These are phyloP conservation scores for Debaryomyces maramus DNA, from an alignment of 805 yeast genomes.

Conservation along the genomic window DNA sequence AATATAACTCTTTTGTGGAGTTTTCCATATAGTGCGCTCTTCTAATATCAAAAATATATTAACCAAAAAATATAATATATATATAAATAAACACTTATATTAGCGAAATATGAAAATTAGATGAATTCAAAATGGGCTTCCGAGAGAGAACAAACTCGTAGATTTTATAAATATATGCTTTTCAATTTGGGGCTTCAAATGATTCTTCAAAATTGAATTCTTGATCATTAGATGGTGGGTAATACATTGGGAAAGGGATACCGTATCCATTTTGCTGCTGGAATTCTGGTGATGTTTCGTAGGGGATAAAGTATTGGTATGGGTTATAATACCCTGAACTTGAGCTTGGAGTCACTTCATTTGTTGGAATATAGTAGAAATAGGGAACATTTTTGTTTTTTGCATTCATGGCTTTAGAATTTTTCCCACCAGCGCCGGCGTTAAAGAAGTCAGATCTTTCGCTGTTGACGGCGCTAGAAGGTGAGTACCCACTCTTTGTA, in stretches of 20 bases:
- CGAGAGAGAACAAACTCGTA: too few species aligned
- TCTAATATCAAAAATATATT: not conserved
- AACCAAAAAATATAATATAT: not conserved
- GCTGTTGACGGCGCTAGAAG: conserved; percentile 12
- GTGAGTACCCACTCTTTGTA: conserved; percentile 12
- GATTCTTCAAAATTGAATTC: conserved; percentile 5
- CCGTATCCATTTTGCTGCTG: conserved; percentile 7
- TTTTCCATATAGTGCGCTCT: not conserved
- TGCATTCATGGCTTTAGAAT: conserved; percentile 1
- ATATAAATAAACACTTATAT: not conserved
- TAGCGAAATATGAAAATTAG: not conserved
- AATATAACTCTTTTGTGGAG: not conserved
- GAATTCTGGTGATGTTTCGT: conserved; percentile 13
- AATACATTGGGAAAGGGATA: conserved; percentile 16
- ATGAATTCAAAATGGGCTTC: not conserved
- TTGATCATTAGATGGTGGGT: conserved; percentile 6
- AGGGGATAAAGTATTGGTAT: conserved; percentile 24
- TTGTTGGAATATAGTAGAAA: conserved; percentile 18
- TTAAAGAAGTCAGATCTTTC: conserved; percentile 10
- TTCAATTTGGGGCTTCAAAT: not conserved
- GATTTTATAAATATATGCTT: too few species aligned
- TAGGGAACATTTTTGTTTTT: conserved; percentile 12
- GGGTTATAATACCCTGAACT: conserved; percentile 28
- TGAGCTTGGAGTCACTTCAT: conserved; percentile 15
- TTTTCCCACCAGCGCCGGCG: not conserved